Percentiles rank a stretch among this genome's conserved stretches.
Evolutionary conservation across 441 rosid genomes (phyloP).

Genomic region (Erysimum cheiri): DNA sequence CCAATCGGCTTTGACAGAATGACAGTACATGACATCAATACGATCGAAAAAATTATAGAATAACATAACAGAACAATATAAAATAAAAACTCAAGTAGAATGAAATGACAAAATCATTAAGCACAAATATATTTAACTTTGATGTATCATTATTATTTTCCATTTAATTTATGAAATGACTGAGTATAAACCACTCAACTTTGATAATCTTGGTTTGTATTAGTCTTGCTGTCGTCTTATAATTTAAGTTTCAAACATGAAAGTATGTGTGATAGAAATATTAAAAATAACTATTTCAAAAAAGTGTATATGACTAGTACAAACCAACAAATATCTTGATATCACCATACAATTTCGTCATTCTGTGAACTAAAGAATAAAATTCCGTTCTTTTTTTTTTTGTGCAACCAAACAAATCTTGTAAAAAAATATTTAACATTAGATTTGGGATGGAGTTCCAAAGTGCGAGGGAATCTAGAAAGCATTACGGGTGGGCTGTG

Average conservation of each 20-base stretch:
- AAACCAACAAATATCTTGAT: background rate
- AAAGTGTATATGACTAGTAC: background rate
- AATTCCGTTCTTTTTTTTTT: too few species aligned
- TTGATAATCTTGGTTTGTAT: too few species aligned
- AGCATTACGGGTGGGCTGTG: background rate
- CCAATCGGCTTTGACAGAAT: background rate
- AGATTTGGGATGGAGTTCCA: slow-evolving; percentile 31
- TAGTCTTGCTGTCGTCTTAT: too few species aligned
- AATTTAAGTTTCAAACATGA: too few species aligned
- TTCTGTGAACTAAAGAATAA: background rate
- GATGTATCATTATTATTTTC: too few species aligned
- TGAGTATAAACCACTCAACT: background rate
- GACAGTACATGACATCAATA: background rate
- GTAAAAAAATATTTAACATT: background rate
- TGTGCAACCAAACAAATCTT: background rate
- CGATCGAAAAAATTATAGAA: background rate
- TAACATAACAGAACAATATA: background rate
- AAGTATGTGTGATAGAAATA: too few species aligned
- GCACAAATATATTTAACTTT: too few species aligned
- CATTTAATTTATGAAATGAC: background rate
- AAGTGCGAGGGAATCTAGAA: slow-evolving; percentile 28
- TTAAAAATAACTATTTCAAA: too few species aligned
- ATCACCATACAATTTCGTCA: background rate
- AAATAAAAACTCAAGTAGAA: background rate
- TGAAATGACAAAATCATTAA: background rate